Evolutionary conservation across 352 stramenopile genomes (phyloP), one percentile per base, ranked within the genome.

Genomic region (Globisporangium uncinulatum): DNA sequence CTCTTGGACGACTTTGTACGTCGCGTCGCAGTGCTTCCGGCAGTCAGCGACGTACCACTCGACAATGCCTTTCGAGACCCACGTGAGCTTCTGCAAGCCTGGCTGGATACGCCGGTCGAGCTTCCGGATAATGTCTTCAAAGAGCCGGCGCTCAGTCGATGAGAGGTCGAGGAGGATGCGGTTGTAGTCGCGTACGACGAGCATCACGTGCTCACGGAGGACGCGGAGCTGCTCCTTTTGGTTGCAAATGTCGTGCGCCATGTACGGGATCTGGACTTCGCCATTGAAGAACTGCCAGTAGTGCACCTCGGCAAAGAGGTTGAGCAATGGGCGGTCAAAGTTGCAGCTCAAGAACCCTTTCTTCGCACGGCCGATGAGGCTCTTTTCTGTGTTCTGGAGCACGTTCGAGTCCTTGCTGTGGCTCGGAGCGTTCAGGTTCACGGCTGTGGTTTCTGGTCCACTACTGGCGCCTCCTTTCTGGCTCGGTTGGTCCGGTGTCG

Each of bases 121-220:
- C 36, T 94, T 90, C 11, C 92, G 89, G 47, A 98, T 97, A 54
- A 97, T 96, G 58, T 98, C 91, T 62, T 97, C 79, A 70, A 98
- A 98, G 4, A 98, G 59, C 7, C 88, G 73, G 24, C 91, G 80
- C 66, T 98, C 93, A 0, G 92, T 96, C 0, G 81, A 83, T 6
- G 76, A 87, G 14, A 98, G 60, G 29, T 97, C 86, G n/a, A 95
- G 59, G 20, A 98, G 69, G 52, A 98, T 98, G 19, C 84, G 80
- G 64, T 98, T 98, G 70, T 98, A 98, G 46, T 97, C 93, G 3
- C 91, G 82, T 10, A 98, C 92, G 20, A 98, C 88, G 0, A 97
- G 78, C 88, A 98, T 97, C 4, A 98, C 92, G 46, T 98, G 86
- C 56, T 98, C 94, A 14, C 91, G 74, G 41, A 97, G 69, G 19